Evolutionary conservation across 805 yeast genomes (phyloP), one percentile per base, ranked within the genome.

Genomic region (Barnettozyma vustinii): DNA sequence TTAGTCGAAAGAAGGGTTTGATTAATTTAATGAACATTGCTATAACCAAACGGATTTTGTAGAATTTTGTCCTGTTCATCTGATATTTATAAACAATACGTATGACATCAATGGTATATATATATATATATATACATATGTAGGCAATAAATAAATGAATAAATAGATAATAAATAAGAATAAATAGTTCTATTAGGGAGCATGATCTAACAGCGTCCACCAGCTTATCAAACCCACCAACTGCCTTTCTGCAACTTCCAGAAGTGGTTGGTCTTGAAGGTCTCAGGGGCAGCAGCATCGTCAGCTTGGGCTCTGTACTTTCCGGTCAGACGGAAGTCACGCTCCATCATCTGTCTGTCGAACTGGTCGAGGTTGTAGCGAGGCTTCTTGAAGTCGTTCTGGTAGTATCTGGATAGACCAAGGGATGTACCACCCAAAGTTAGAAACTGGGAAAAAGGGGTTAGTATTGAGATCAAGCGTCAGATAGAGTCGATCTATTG

Each of bases 301-400:
- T 79, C 81, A 44, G 75, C 64, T 63, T 86, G 92, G 36, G 83
- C 91, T 62, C 96, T 75, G 60, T 70, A 73, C 39, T 75, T 73
- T 23, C 96, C 96, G 10, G 96, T 87, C 59, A 87, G 71, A 55
- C 92, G 74, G 61, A 76, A 73, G 66, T 87, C 96, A 60, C 96
- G 75, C 55, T 83, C 84, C 68, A 87, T 71, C 66, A 63, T 67
- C 64, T 63, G 68, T 46, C 66, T 59, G 57, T 79, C 83, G 75
- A 79, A 79, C 55, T 72, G 73, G 63, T 79, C 83, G 35, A 79
- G 63, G 56, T 71, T 69, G 56, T 66, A 74, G 49, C 84, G 71
- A 54, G 79, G 80, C 58, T 77, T 77, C 59, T 77, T 72, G 64
- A 75, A 72, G 48, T 71, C 77, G 60, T 76, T 76, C 45, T 75